Base-by-base conservation (phyloP, 441 rosid species). In the Euphorbia schlechtendalii region DNA sequence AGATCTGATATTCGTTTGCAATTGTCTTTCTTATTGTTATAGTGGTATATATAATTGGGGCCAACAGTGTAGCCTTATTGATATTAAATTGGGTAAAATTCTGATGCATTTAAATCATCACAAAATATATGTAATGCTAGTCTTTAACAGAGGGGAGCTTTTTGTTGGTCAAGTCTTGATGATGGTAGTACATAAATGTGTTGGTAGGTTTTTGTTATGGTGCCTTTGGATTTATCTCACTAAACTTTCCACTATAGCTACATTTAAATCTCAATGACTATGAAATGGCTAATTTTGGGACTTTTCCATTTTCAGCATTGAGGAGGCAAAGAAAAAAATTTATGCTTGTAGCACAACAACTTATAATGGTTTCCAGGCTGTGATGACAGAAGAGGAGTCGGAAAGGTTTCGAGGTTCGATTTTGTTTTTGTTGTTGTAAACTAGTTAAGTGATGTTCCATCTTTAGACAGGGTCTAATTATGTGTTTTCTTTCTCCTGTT, bases 261-360 rank as follows among this genome's bases (percentile, higher is more conserved):
- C 13, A 5, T 54, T 54, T 25, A 4, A 7, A 54, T 54, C 34
- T 12, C 25, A 53, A 20, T 40, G 51, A 8, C 36, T 38, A 5
- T 4, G 30, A 48, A 22, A 24, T 59, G 17, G 60, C 24, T 72
- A 52, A 67, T 40, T 73, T 21, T 61, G 65, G 30, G 51, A 52
- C 30, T 66, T 71, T 70, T 0, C 6, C 56, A 55, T 70, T 70
- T 72, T 68, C 76, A 90, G 98, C 49, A 73, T 88, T 64, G 96
- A 90, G 72, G 98, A 86, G 76, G 97, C 96, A 7, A 88, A 90
- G 70, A 64, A 72, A 60, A 88, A 53, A 67, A 92, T 92, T 17
- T 92, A 92, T 75, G 97, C 98, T 10, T 92, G 98, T 79, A 90
- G 97, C 80, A 92, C 97, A 45, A 88, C 96, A 1, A 90, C 89